Percentiles rank a stretch among this genome's conserved stretches.
Evolutionary conservation across 495 filamentous ascomycete species (phyloP).

Genomic region (Aspergillus homomorphus): DNA sequence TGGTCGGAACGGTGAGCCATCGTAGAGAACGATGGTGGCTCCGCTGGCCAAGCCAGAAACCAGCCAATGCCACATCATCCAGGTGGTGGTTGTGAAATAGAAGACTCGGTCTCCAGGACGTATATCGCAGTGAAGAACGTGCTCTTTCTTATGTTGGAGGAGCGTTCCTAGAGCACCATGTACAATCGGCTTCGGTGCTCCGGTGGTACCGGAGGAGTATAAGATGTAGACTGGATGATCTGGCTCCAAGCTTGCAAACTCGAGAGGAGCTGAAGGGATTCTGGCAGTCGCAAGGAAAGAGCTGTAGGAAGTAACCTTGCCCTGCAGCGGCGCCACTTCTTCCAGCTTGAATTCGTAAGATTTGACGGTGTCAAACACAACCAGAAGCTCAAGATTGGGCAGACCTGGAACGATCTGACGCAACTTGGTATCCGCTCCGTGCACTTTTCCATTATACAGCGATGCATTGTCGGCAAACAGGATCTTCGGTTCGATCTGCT

Average conservation of each 20-base stretch:
- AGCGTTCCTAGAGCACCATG: slow-evolving; percentile 85
- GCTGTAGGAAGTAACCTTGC: slow-evolving; percentile 48
- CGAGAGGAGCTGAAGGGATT: slow-evolving; percentile 45
- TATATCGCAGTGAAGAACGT: slow-evolving; percentile 78
- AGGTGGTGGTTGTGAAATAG: slow-evolving; percentile 88
- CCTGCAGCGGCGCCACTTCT: slow-evolving; percentile 43
- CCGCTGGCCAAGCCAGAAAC: slow-evolving; percentile 78
- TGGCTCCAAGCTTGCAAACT: slow-evolving; percentile 71
- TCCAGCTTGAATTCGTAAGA: slow-evolving; percentile 47
- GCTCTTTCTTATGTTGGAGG: slow-evolving; percentile 93
- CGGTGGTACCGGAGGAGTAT: slow-evolving; percentile 85
- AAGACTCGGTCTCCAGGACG: slow-evolving; percentile 61
- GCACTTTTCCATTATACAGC: slow-evolving; percentile 83
- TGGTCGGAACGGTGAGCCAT: slow-evolving; percentile 80
- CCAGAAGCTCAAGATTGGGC: slow-evolving; percentile 58
- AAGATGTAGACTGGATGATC: slow-evolving; percentile 88
- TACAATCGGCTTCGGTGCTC: slow-evolving; percentile 87
- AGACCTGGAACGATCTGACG: slow-evolving; percentile 64
- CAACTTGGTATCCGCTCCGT: slow-evolving; percentile 69
- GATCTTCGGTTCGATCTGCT: slow-evolving; percentile 75
- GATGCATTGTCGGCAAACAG: slow-evolving; percentile 85
- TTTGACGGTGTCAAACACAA: slow-evolving; percentile 65
- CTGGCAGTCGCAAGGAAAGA: slow-evolving; percentile 47
- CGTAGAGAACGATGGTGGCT: slow-evolving; percentile 79
- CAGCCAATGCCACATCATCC: slow-evolving; percentile 99